These are phyloP conservation scores for Diaporthe vaccinii DNA, from an alignment of 2,329 filamentous ascomycete species.

Conservation along the genomic window DNA sequence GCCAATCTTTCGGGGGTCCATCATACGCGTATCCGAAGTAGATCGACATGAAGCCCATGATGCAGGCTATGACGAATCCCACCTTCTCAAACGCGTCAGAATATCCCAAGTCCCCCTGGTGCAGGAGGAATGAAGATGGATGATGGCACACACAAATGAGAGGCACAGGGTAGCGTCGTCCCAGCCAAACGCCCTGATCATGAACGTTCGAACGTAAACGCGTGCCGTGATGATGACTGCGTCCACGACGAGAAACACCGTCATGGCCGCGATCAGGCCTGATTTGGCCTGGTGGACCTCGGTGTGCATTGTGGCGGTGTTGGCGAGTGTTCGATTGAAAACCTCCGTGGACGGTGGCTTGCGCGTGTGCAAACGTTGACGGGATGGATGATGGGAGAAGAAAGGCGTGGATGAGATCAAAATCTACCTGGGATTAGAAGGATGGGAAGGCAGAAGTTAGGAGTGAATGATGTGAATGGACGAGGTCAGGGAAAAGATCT, in stretches of 20 bases:
- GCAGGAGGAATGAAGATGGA: neutral
- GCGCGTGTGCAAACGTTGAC: neutral
- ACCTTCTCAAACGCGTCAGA: slow-evolving; percentile 40
- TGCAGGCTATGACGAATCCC: slow-evolving; percentile 47
- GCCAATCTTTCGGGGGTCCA: slow-evolving; percentile 40
- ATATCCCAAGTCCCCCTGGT: neutral
- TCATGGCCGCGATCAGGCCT: slow-evolving; percentile 43
- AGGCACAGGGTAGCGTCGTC: slow-evolving; percentile 49
- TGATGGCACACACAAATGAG: slow-evolving; percentile 45
- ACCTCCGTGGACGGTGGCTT: neutral
- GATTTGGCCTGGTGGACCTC: neutral
- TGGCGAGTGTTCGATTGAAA: neutral
- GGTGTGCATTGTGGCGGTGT: slow-evolving; percentile 3
- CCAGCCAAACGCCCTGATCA: slow-evolving; percentile 49
- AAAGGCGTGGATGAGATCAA: neutral
- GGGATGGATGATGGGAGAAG: neutral
- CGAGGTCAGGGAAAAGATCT: too few species aligned
- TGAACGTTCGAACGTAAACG: slow-evolving; percentile 48
- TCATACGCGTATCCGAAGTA: slow-evolving; percentile 49
- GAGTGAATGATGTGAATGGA: neutral
- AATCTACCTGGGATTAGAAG: neutral
- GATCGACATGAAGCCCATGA: slow-evolving; percentile 48
- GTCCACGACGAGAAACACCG: slow-evolving; percentile 47
- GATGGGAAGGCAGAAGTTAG: neutral
- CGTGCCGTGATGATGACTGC: slow-evolving; percentile 45